Evolutionary conservation across 2,329 filamentous ascomycete genomes (phyloP).

Genomic region (Pseudogymnoascus sp.): DNA sequence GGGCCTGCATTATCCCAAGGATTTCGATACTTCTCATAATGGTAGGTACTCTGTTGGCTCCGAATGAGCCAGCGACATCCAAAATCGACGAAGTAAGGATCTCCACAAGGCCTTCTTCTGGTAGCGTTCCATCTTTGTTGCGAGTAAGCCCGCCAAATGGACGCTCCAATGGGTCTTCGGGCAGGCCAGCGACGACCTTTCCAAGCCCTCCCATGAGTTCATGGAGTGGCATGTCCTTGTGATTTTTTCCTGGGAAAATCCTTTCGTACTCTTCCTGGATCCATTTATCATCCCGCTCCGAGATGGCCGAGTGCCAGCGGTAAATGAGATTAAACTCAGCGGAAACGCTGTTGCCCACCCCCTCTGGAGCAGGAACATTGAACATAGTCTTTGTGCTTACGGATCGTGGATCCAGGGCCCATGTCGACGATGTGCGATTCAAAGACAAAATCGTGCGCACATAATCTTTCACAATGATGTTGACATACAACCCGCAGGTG

Average conservation of each 20-base stretch:
- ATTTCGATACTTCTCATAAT: conserved; percentile 72
- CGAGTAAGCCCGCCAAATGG: conserved; percentile 62
- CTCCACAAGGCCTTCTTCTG: conserved; percentile 68
- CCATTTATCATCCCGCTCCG: conserved; percentile 72
- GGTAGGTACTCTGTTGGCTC: conserved; percentile 65
- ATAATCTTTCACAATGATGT: conserved; percentile 72
- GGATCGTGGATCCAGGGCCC: conserved; percentile 67
- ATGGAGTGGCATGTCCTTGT: conserved; percentile 44
- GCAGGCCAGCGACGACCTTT: conserved; percentile 54
- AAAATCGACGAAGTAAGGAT: conserved; percentile 65
- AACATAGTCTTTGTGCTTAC: conserved; percentile 49
- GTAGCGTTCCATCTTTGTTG: conserved; percentile 59
- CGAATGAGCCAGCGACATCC: conserved; percentile 66
- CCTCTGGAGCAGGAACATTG: conserved; percentile 55
- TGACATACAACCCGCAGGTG: conserved; percentile 69
- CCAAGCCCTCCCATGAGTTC: conserved; percentile 58
- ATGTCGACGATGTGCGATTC: conserved; percentile 35
- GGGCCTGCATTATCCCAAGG: conserved; percentile 69
- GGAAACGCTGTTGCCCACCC: conserved; percentile 75
- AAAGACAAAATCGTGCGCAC: conserved; percentile 55
- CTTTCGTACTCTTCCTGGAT: conserved; percentile 61
- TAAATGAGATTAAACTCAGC: conserved; percentile 88
- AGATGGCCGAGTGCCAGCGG: conserved; percentile 78
- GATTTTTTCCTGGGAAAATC: conserved; percentile 50
- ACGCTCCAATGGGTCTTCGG: conserved; percentile 62